A percentile compares a stretch with the other conserved stretches of the same genome.
Conservation (phyloP, 306 rosid species). For the Cicer cuneatum region DNA sequence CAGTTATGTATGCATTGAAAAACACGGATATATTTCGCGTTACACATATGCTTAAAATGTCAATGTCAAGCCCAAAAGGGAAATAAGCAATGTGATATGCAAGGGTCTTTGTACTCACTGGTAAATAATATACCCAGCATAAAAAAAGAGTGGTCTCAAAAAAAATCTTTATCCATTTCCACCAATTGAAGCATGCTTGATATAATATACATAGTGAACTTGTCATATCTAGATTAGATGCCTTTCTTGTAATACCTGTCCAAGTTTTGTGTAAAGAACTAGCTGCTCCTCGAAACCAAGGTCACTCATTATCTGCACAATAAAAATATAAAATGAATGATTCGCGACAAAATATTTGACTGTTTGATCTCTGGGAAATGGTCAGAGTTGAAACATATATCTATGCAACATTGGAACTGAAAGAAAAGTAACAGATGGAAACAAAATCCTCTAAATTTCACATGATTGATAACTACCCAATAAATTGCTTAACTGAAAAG, state of each 20-base stretch:
- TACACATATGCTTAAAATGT: slow-evolving; percentile 10
- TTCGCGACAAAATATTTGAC: neutral
- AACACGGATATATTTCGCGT: slow-evolving; percentile 1
- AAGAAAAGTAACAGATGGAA: neutral
- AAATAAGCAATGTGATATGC: slow-evolving; percentile 28
- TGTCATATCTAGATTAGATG: slow-evolving; percentile 43
- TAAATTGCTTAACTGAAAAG: slow-evolving; percentile 20
- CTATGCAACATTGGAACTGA: slow-evolving; percentile 21
- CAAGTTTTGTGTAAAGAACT: slow-evolving; percentile 67
- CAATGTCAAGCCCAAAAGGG: slow-evolving; percentile 29
- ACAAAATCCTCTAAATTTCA: slow-evolving; percentile 10
- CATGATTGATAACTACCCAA: slow-evolving; percentile 19
- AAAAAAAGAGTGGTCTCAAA: slow-evolving; percentile 1
- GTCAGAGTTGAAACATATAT: neutral
- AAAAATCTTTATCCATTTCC: slow-evolving; percentile 27
- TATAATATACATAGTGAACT: slow-evolving; percentile 40
- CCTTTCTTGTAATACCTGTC: slow-evolving; percentile 66
- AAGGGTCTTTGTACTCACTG: slow-evolving; percentile 24
- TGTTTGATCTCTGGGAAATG: slow-evolving; percentile 3
- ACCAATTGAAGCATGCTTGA: slow-evolving; percentile 41
- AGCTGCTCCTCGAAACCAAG: slow-evolving; percentile 85
- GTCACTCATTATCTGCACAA: slow-evolving; percentile 70
- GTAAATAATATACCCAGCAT: slow-evolving; percentile 8
- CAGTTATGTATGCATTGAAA: slow-evolving; percentile 25
- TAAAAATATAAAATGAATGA: slow-evolving; percentile 12